Base-by-base conservation (phyloP, 2,329 filamentous ascomycete genomes). In the Neofusicoccum laricinum region DNA sequence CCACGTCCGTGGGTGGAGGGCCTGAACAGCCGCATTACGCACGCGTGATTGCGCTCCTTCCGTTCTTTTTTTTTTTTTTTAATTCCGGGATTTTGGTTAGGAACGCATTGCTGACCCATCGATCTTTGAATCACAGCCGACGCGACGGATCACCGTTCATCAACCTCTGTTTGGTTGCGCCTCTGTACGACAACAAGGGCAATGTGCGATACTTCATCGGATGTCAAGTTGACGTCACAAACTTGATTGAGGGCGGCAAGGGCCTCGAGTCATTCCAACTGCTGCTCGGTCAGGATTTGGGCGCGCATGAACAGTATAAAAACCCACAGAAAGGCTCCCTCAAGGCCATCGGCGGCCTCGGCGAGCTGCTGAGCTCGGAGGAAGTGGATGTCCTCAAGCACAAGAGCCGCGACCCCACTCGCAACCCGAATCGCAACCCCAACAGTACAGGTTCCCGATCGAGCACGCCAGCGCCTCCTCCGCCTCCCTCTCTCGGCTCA, bases 131-230 rank as follows among this genome's bases (percentile, higher is more conserved):
- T 45, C 7, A 51, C 43, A 85, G 82, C 70, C 83, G 88, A 17
- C 84, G 88, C 17, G 89, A 91, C 68, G 89, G 89, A 0, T 88
- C 85, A 0, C 88, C 88, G 0, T 91, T 91, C 70, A 85, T 91
- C 79, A 91, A 91, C 67, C 80, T 92, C 6, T 80, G 91, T 15
- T 89, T 90, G 85, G 83, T 86, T 4, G 85, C 88, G 1, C 89
- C 89, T 0, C 76, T 92, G 0, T 85, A 85, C 68, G 89, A 91
- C 70, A 87, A 84, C 65, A 82, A 84, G 30, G 89, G 89, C 1
- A 78, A 79, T 0, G 81, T 89, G 1, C 82, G 88, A 30, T 91
- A 91, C 71, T 86, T 85, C 69, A 84, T 91, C 51, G 89, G 89
- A n/a, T 88, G 88, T 0, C 88, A 91, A 71, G 84, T 91, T 19